phyloP scores from a whole-genome alignment of 768 basidiomycete genomes.

The Leccinum sublutescens region DNA sequence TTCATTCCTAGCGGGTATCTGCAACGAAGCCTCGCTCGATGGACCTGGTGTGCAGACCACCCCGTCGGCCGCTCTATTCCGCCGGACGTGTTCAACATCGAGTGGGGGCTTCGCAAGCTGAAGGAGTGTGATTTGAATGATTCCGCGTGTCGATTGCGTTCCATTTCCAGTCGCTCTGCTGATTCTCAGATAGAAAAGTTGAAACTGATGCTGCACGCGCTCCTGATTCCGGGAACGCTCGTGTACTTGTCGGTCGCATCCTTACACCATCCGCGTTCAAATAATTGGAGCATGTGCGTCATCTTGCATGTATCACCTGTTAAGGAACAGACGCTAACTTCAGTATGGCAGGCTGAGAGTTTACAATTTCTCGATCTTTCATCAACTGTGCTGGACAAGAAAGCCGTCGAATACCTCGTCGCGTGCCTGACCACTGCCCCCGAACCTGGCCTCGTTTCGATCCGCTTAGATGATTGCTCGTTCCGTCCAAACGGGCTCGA shows the following conservation, averaged over 20 bases:
- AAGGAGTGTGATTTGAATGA: conserved; percentile 47
- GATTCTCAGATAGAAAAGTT: conserved; percentile 49
- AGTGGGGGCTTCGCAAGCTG: no score
- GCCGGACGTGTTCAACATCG: no score
- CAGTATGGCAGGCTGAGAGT: conserved; percentile 54
- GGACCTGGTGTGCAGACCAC: no score
- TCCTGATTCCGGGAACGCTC: conserved; percentile 72
- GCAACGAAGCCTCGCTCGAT: no score
- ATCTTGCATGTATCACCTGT: neutral
- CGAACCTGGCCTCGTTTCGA: conserved; percentile 56
- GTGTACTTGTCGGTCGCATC: conserved; percentile 86
- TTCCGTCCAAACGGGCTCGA: conserved; percentile 78
- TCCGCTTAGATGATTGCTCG: conserved; percentile 74
- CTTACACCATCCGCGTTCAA: conserved; percentile 77
- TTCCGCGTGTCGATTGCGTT: conserved; percentile 30
- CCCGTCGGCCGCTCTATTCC: no score
- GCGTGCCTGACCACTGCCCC: conserved; percentile 47
- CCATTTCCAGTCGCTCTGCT: neutral
- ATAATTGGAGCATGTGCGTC: conserved; percentile 42
- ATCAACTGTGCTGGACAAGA: conserved; percentile 41
- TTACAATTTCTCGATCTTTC: conserved; percentile 90
- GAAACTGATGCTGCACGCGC: conserved; percentile 87
- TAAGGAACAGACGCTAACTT: neutral
- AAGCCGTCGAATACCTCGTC: conserved; percentile 74
- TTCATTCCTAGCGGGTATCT: conserved; percentile 19